Conservation (phyloP, 768 basidiomycete genomes). For the Steccherinum ochraceum region DNA sequence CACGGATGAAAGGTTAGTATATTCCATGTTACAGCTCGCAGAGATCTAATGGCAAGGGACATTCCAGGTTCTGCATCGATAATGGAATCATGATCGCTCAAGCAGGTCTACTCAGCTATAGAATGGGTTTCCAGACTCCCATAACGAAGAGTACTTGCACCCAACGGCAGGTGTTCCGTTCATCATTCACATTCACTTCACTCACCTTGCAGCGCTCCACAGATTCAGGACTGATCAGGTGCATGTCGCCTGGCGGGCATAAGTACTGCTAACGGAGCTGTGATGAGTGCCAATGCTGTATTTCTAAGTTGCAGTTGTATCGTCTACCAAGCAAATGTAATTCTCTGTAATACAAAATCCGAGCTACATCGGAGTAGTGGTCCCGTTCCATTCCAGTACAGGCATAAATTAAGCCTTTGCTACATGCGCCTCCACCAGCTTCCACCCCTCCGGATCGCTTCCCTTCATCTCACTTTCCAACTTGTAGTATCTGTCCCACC, state of each 20-base stretch:
- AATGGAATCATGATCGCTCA: slow-evolving; percentile 99
- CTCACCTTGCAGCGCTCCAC: background rate
- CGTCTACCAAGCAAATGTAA: too few relatives aligned
- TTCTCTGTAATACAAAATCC: too few relatives aligned
- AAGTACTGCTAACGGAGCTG: too few relatives aligned
- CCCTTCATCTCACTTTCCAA: slow-evolving; percentile 36
- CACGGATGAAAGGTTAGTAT: slow-evolving; percentile 82
- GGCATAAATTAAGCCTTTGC: slow-evolving; percentile 21
- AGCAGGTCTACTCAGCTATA: slow-evolving; percentile 84
- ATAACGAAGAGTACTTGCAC: slow-evolving; percentile 82
- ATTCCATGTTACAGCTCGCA: background rate
- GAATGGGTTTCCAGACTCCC: slow-evolving; percentile 84
- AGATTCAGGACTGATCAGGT: slow-evolving; percentile 97
- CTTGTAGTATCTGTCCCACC: slow-evolving; percentile 63
- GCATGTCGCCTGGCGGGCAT: slow-evolving; percentile 80
- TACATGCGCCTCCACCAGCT: slow-evolving; percentile 46
- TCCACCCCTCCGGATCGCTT: slow-evolving; percentile 41
- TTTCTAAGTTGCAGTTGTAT: too few relatives aligned
- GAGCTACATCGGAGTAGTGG: too few relatives aligned
- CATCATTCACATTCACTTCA: background rate
- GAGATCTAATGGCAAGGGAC: background rate
- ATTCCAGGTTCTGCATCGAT: slow-evolving; percentile 89
- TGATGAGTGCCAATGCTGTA: background rate
- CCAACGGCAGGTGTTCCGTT: slow-evolving; percentile 57
- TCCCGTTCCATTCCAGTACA: too few relatives aligned